These are phyloP conservation scores for Rickenella mellea DNA, from an alignment of 768 basidiomycete genomes.

Conservation along the genomic window DNA sequence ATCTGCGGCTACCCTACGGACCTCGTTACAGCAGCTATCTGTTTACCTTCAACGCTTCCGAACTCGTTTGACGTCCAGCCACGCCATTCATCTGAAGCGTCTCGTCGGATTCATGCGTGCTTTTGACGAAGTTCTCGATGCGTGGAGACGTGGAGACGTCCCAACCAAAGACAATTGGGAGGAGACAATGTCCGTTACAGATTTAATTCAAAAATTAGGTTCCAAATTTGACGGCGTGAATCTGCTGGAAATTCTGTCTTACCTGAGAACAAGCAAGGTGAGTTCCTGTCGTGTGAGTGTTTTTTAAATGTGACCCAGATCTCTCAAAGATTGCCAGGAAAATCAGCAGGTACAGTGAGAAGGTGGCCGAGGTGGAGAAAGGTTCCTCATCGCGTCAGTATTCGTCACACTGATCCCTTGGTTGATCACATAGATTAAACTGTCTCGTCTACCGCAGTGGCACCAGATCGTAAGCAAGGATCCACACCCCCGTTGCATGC, in stretches of 20 bases:
- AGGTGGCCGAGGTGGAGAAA: conserved; percentile 34
- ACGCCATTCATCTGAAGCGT: conserved; percentile 74
- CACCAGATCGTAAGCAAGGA: background rate
- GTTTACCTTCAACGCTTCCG: conserved; percentile 73
- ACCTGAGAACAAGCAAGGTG: conserved; percentile 79
- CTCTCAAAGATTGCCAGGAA: conserved; percentile 53
- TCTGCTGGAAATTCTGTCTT: conserved; percentile 70
- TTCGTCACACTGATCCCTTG: background rate
- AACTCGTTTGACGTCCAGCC: conserved; percentile 59
- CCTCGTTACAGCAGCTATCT: conserved; percentile 65
- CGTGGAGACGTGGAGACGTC: conserved; percentile 37
- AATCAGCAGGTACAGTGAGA: conserved; percentile 79
- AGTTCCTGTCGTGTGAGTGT: conserved; percentile 11
- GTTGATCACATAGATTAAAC: background rate
- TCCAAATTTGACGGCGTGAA: conserved; percentile 68
- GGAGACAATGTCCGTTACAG: conserved; percentile 62
- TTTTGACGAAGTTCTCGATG: conserved; percentile 45
- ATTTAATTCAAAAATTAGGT: conserved; percentile 58
- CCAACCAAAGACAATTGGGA: conserved; percentile 16
- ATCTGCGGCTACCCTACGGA: conserved; percentile 41
- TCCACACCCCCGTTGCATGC: conserved; percentile 68
- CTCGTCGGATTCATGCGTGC: conserved; percentile 66
- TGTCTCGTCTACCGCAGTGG: background rate
- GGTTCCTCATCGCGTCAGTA: conserved; percentile 22
- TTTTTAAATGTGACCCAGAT: background rate